Evolutionary conservation across 164 flowering plant species (phyloP).

Genomic region (Dillenia suffruticosa): DNA sequence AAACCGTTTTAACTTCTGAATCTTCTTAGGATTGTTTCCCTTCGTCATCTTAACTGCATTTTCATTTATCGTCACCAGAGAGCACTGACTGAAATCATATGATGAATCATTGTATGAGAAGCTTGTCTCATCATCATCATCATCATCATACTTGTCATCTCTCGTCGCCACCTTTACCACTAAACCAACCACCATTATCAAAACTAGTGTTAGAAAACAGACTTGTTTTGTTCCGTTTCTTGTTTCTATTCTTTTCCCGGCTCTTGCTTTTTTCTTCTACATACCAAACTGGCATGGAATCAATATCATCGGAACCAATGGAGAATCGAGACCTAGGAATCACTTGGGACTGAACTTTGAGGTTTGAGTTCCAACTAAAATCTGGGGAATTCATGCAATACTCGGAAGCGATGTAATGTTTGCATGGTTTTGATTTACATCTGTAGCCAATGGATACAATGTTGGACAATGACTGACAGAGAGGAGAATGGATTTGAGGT

Average conservation of each 20-base stretch:
- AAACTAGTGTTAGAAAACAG: constrained; percentile 10
- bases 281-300: no score
- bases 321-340: no score
- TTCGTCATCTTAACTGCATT: no score
- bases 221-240: constrained; percentile 1
- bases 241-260: background rate
- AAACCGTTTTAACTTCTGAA: no score
- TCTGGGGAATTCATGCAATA: constrained; percentile 1
- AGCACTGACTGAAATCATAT: background rate
- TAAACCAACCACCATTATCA: constrained; percentile 10
- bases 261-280: background rate
- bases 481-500: constrained; percentile 10
- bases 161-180: constrained; percentile 4
- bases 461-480: constrained; percentile 12
- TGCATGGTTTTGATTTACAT: constrained; percentile 8
- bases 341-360: no score
- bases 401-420: background rate
- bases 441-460: constrained; percentile 17
- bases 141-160: no score
- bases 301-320: no score
- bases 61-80: no score
- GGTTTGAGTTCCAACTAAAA: constrained; percentile 11
- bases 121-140: constrained; percentile 8
- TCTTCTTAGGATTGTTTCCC: no score
- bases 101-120: constrained; percentile 3